Conservation (phyloP, 1,284 basidiomycete genomes). For the Ustilago loliicola region DNA sequence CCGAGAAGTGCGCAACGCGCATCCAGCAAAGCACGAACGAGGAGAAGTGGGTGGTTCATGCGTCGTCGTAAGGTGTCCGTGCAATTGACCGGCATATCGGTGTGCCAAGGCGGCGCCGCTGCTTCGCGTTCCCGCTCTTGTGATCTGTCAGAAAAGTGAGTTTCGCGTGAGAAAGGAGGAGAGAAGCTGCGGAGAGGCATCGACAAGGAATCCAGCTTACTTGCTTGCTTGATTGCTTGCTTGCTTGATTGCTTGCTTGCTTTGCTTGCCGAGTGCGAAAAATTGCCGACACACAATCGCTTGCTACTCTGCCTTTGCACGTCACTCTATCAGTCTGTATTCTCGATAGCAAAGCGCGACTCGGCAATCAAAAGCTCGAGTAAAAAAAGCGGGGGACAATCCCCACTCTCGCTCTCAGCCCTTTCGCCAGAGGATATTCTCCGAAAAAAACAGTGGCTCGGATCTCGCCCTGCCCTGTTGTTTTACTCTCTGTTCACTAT, state of each 20-base stretch:
- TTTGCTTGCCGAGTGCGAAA: background rate
- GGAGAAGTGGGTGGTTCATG: slow-evolving; percentile 10
- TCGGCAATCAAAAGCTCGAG: slow-evolving; percentile 4
- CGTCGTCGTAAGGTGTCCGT: slow-evolving; percentile 9
- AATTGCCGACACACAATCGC: background rate
- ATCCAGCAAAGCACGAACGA: background rate
- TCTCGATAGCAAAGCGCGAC: background rate
- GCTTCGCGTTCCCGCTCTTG: too few species aligned
- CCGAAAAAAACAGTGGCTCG: background rate
- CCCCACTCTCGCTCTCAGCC: background rate
- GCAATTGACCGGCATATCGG: slow-evolving; percentile 17
- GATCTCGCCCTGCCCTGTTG: too few species aligned
- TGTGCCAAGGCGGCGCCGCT: background rate
- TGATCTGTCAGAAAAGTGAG: too few species aligned
- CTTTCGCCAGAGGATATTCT: background rate
- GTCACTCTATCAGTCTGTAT: too few species aligned
- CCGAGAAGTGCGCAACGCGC: background rate
- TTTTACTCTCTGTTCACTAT: too few species aligned
- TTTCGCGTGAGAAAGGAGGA: slow-evolving; percentile 5
- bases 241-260: too few species aligned
- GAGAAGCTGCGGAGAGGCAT: background rate
- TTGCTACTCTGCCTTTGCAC: background rate
- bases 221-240: too few species aligned
- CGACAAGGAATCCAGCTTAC: too few species aligned
- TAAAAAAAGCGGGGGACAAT: slow-evolving; percentile 2